Base-by-base conservation (phyloP, 257 asterid species). In the Solanum boliviense region DNA sequence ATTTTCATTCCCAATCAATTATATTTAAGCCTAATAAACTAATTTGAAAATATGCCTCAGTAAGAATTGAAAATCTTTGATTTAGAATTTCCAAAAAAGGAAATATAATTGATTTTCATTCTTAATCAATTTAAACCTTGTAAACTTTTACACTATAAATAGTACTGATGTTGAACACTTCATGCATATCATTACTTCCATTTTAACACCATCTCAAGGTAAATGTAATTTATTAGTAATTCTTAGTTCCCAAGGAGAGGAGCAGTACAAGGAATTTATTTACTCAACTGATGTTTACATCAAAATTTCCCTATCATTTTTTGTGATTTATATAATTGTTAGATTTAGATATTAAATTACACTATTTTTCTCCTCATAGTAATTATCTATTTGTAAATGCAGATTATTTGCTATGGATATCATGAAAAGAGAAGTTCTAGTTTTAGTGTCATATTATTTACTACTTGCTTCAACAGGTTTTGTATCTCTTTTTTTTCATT, bases 381-480 rank as follows among this genome's bases (percentile, higher is more conserved):
- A 39, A n/a, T 39, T 39, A 31, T 44, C n/a, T 10, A 15, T 41
- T 25, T 79, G n/a, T 79, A 41, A 79, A 1, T 25, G 84, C 84
- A 79, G 65, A 79, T 7, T 41, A 6, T 7, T 27, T 79, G 65
- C n/a, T 13, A 27, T 78, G 62, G 65, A 7, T 58, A 78, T 25
- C 48, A 71, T 13, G 25, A 48, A 87, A 23, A 35, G 46, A 21
- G 70, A 72, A 8, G 25, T 25, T 35, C 29, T 67, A 35, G 71
- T 83, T 83, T 56, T 58, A 67, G 7, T 88, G 85, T 48, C 88
- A 39, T 44, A 48, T 6, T 73, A 31, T 83, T 44, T 73, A 71
- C 79, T 32, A 13, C 46, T 86, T 44, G 5, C 38, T 74, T 67
- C 25, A 4, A 73, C 73, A 88, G 92, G 90, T 88, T 38, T n/a